These are phyloP conservation scores for Chytriomyces hyalinus DNA, from an alignment of 192 early-diverging fungal species.

Conservation along the genomic window DNA sequence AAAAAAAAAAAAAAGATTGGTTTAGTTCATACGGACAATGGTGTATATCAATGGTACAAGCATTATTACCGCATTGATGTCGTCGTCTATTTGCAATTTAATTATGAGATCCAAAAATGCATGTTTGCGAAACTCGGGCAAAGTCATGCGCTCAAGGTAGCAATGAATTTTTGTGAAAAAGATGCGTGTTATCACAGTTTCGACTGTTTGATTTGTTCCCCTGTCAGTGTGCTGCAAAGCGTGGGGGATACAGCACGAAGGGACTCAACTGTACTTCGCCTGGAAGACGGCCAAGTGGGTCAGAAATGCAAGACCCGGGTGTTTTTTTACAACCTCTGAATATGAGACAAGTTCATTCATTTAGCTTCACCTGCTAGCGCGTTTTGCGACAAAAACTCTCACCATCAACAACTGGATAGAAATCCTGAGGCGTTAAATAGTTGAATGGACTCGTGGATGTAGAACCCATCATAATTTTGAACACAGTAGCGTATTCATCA, in stretches of 20 bases:
- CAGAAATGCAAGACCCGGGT: conserved; percentile 88
- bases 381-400: not conserved
- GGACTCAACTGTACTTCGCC: conserved; percentile 71
- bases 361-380: not conserved
- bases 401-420: conserved; percentile 69
- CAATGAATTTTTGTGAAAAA: conserved; percentile 77
- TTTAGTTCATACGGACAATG: conserved; percentile 32
- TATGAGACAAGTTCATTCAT: not conserved
- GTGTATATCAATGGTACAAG: not conserved
- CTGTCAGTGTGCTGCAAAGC: not conserved
- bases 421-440: conserved; percentile 67
- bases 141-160: conserved; percentile 72
- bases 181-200: conserved; percentile 87
- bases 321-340: conserved; percentile 81
- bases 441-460: conserved; percentile 4
- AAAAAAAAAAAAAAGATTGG: conserved; percentile 41
- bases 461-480: conserved; percentile 24
- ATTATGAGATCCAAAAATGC: conserved; percentile 67
- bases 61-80: conserved; percentile 66
- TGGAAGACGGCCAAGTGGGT: conserved; percentile 80
- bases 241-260: not conserved
- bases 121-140: conserved; percentile 75
- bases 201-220: conserved; percentile 52
- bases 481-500: conserved; percentile 36
- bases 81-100: conserved; percentile 71